Percentiles rank a stretch among this genome's conserved stretches.
Evolutionary conservation across 2,329 filamentous ascomycete species (phyloP).

Genomic region (Seiridium unicorne): DNA sequence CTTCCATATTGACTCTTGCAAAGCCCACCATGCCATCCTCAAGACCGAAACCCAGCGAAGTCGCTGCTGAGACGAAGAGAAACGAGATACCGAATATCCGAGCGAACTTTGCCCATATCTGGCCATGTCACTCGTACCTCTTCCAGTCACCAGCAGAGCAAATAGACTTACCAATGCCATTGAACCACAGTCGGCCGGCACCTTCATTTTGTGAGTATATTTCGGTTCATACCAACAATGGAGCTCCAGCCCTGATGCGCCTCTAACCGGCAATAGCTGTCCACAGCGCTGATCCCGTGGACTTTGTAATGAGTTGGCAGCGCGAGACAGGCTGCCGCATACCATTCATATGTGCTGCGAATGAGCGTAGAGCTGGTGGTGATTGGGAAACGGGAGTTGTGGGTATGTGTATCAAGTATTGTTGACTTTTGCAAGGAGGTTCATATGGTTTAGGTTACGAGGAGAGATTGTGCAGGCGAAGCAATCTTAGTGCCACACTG

Average conservation of each 20-base stretch:
- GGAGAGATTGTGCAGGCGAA: conserved; percentile 72
- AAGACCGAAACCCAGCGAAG: conserved; percentile 64
- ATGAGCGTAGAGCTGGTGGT: conserved; percentile 74
- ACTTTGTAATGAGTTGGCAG: conserved; percentile 60
- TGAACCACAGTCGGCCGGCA: conserved; percentile 25
- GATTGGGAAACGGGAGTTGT: conserved; percentile 69
- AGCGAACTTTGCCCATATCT: conserved; percentile 52
- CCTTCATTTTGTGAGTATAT: conserved; percentile 40
- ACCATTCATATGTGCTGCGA: conserved; percentile 71
- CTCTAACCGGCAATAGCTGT: conserved; percentile 35
- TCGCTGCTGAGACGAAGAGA: conserved; percentile 71
- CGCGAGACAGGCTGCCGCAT: conserved; percentile 41
- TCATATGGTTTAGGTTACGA: conserved; percentile 58
- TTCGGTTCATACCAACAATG: no score
- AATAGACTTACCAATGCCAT: conserved; percentile 29
- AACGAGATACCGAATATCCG: conserved; percentile 66
- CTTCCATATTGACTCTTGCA: neutral
- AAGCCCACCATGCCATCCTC: conserved; percentile 49
- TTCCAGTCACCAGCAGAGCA: conserved; percentile 50
- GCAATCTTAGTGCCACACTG: conserved; percentile 69
- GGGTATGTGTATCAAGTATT: conserved; percentile 23
- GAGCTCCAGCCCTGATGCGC: no score
- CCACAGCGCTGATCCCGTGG: conserved; percentile 56
- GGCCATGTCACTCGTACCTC: conserved; percentile 58
- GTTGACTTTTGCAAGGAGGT: neutral